Percentiles rank a stretch among this genome's conserved stretches.
Conservation (phyloP, 352 stramenopile species). For the Lagenidium giganteum region DNA sequence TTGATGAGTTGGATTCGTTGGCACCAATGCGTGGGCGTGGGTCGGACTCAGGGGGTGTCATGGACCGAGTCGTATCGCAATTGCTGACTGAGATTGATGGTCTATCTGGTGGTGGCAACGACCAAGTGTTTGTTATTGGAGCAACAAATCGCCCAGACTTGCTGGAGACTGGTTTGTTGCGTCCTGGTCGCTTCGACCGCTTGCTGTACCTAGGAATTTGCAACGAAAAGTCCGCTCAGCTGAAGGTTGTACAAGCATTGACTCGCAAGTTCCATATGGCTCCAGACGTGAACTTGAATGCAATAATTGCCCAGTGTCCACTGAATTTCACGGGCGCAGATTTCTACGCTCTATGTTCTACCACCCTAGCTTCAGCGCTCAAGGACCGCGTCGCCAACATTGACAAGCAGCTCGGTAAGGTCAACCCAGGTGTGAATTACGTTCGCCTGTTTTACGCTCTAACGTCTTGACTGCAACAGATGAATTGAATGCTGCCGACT, state of each 20-base stretch:
- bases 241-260: slow-evolving; percentile 81
- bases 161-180: slow-evolving; percentile 92
- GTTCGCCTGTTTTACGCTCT: background rate
- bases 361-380: slow-evolving; percentile 62
- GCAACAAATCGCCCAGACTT: slow-evolving; percentile 96
- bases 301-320: slow-evolving; percentile 54
- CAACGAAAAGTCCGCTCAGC: slow-evolving; percentile 57
- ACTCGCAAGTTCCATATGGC: slow-evolving; percentile 76
- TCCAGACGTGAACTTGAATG: slow-evolving; percentile 48
- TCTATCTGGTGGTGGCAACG: slow-evolving; percentile 54
- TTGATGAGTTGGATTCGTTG: slow-evolving; percentile 91
- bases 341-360: slow-evolving; percentile 82
- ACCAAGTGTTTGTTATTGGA: slow-evolving; percentile 94
- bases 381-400: slow-evolving; percentile 71
- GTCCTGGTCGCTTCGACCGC: slow-evolving; percentile 88
- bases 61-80: slow-evolving; percentile 96
- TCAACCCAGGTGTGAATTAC: slow-evolving; percentile 3
- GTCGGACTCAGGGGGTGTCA: slow-evolving; percentile 88
- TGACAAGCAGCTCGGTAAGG: slow-evolving; percentile 57
- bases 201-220: slow-evolving; percentile 83
- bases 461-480: slow-evolving; percentile 21
- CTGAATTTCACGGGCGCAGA: slow-evolving; percentile 80
- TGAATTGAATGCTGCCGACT: slow-evolving; percentile 67
- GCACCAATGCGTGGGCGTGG: slow-evolving; percentile 86
- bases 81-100: slow-evolving; percentile 94